These are phyloP conservation scores for Oryza longistaminata DNA, from an alignment of 176 grass and related monocot genomes.

Conservation along the genomic window DNA sequence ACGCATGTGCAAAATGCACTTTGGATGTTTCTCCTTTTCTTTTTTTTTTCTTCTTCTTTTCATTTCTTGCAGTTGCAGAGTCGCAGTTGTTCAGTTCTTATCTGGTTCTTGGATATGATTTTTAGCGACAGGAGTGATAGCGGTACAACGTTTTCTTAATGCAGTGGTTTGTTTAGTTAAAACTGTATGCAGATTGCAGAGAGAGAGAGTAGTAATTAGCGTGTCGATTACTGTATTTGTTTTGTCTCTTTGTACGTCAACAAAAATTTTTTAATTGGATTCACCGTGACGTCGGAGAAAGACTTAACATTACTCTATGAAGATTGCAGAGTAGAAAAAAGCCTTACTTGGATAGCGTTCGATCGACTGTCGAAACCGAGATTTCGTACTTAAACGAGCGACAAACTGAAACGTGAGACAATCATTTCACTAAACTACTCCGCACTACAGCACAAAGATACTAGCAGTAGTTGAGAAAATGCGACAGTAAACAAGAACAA, in stretches of 20 bases:
- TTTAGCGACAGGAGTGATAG: background rate
- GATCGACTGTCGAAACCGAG: background rate
- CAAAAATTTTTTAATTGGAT: background rate
- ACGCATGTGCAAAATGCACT: background rate
- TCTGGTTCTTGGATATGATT: background rate
- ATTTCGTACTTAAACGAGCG: background rate
- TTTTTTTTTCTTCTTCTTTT: background rate
- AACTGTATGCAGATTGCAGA: background rate
- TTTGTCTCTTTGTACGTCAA: background rate
- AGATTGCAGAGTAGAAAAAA: background rate
- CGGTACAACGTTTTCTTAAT: background rate
- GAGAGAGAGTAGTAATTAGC: no score
- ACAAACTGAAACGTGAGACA: background rate
- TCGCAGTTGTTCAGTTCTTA: constrained; percentile 10
- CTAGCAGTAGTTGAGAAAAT: background rate
- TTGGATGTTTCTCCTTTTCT: background rate
- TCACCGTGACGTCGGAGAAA: background rate
- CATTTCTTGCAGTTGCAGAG: background rate
- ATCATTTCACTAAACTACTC: background rate
- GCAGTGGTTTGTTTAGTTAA: background rate
- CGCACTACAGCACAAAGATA: background rate
- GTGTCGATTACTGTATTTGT: background rate
- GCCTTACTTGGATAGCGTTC: no score
- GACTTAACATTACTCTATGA: background rate
- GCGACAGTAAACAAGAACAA: background rate